phyloP scores from a whole-genome alignment of 805 yeast genomes.

The Sugiyamaella lignohabitans region DNA sequence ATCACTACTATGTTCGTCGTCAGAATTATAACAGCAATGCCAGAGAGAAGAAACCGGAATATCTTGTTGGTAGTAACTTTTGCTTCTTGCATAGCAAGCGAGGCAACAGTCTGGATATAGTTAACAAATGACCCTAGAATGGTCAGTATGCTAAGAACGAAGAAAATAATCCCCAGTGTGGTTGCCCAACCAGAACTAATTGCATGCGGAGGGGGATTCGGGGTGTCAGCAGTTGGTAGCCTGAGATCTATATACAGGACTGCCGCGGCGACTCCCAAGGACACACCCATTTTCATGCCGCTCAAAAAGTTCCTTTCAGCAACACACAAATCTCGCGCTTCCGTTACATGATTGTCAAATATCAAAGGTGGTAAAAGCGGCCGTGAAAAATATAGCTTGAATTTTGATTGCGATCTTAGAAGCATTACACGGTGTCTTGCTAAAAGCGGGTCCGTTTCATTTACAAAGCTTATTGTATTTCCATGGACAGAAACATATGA shows the following conservation, averaged over 20 bases:
- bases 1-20: slow-evolving; percentile 18
- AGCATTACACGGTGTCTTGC: background rate
- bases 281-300: slow-evolving; percentile 18
- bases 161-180: slow-evolving; percentile 19
- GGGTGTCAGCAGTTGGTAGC: slow-evolving; percentile 10
- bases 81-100: slow-evolving; percentile 16
- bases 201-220: background rate
- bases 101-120: slow-evolving; percentile 21
- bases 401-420: slow-evolving; percentile 1
- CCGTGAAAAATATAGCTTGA: slow-evolving; percentile 18
- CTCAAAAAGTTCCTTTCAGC: slow-evolving; percentile 29
- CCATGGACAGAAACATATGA: background rate
- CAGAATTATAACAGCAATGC: slow-evolving; percentile 17
- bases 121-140: slow-evolving; percentile 22
- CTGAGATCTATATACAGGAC: slow-evolving; percentile 18
- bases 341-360: slow-evolving; percentile 26
- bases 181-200: background rate
- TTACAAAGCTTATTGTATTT: background rate
- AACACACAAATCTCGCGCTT: slow-evolving; percentile 31
- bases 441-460: slow-evolving; percentile 2
- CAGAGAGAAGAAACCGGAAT: slow-evolving; percentile 12
- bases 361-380: slow-evolving; percentile 18
- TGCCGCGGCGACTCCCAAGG: slow-evolving; percentile 25
- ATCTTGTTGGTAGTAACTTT: slow-evolving; percentile 17
- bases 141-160: slow-evolving; percentile 16